phyloP scores from a whole-genome alignment of 2,329 filamentous ascomycete genomes.

The Parascedosporium putredinis region DNA sequence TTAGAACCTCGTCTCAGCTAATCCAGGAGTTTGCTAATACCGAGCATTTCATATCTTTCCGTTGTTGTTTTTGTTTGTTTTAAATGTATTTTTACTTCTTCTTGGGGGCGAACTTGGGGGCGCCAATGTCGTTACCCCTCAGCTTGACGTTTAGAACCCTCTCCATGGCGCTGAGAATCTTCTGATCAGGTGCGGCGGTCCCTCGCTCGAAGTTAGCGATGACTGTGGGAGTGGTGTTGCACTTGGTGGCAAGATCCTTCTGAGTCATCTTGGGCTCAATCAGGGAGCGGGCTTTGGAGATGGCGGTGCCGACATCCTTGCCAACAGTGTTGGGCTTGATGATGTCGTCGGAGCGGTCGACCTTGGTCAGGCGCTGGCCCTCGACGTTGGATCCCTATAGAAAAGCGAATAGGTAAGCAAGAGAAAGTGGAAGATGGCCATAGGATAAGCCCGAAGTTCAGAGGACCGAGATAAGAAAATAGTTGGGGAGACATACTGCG shows the following conservation, averaged over 20 bases:
- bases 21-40: too few species aligned
- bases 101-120: conserved; percentile 74
- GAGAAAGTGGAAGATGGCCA: too few species aligned
- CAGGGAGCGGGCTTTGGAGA: conserved; percentile 66
- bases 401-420: too few species aligned
- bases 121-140: conserved; percentile 73
- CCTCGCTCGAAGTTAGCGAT: conserved; percentile 82
- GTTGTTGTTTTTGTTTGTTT: not conserved
- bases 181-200: conserved; percentile 69
- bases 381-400: conserved; percentile 52
- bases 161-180: conserved; percentile 69
- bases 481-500: conserved; percentile 48
- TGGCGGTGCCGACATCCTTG: conserved; percentile 68
- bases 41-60: not conserved
- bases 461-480: not conserved
- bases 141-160: conserved; percentile 79
- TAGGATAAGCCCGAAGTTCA: not conserved
- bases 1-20: too few species aligned
- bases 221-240: conserved; percentile 73
- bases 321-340: conserved; percentile 93
- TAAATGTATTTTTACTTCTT: conserved; percentile 16
- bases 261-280: conserved; percentile 94
- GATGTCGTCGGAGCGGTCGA: conserved; percentile 94
- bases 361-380: conserved; percentile 93
- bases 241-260: conserved; percentile 75